Base-by-base conservation (phyloP, 306 rosid species). In the Crataegus laevigata region DNA sequence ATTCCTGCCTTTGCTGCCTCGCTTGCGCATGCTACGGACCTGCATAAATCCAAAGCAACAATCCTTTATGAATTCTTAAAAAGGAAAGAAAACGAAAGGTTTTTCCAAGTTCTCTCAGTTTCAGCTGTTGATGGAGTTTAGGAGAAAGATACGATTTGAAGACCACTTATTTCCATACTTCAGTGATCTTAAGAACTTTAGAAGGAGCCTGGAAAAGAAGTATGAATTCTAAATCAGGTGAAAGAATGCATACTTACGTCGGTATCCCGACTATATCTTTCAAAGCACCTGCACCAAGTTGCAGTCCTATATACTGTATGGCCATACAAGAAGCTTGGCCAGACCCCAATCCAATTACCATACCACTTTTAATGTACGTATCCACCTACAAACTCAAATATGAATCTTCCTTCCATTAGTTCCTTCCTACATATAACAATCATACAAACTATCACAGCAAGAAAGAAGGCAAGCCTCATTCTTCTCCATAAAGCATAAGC, bases 241-340 rank as follows among this genome's bases (percentile, higher is more conserved):
- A 77, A 80, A 58, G 64, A 71, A 66, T 28, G 71, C 62, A 84
- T 73, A 78, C 96, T 86, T 82, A 93, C 96, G 78, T 93, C 55
- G 98, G 98, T 76, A 91, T 87, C 79, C 96, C 96, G 30, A 89
- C 85, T 79, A 93, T 69, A 81, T 91, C 87, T 84, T 86, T 87
- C 43, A 91, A 84, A 83, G 85, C 85, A 73, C 98, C 97, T 3
- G 77, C 47, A 11, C 91, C 93, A 84, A 93, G 96, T 72, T 89
- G 91, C 79, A 81, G 84, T 77, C 98, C 97, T 81, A 93, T 73
- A 85, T 93, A 91, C 85, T 88, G 90, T 75, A 93, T 88, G 63
- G 96, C 97, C 91, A 93, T 82, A 43, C 81, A 89, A 78, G 92
- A 91, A 80, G 93, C 93, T 80, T 84, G 89, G 64, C 97, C 97